Percentiles rank a stretch among this genome's conserved stretches.
phyloP scores from a whole-genome alignment of 768 basidiomycete species.

The Mycena vitilis region DNA sequence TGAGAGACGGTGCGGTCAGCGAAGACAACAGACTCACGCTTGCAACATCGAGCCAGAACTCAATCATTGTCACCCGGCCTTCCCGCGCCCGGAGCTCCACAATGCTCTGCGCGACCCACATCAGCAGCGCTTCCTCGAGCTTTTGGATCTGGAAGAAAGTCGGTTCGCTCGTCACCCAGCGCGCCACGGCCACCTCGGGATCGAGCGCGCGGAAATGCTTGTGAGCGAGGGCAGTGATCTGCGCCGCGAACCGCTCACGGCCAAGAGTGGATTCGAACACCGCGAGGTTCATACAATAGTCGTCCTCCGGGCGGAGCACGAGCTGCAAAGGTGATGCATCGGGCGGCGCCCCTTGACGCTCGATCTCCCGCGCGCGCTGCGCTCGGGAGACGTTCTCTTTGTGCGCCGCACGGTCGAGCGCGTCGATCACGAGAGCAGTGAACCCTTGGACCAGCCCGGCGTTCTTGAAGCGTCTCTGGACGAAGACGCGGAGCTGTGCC shows the following conservation, averaged over 20 bases:
- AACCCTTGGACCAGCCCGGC: constrained; percentile 44
- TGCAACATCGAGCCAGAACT: constrained; percentile 61
- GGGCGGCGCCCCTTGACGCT: constrained; percentile 35
- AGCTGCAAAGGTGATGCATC: constrained; percentile 37
- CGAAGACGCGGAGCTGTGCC: constrained; percentile 42
- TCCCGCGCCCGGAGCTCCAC: constrained; percentile 35
- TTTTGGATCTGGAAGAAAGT: constrained; percentile 41
- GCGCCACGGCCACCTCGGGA: constrained; percentile 55
- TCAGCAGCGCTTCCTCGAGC: constrained; percentile 42
- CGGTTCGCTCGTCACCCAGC: constrained; percentile 51
- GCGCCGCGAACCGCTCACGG: constrained; percentile 56
- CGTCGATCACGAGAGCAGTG: constrained; percentile 42
- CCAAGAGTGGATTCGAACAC: constrained; percentile 51
- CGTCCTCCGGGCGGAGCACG: constrained; percentile 42
- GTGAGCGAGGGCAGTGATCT: constrained; percentile 55
- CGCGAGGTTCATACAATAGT: constrained; percentile 44
- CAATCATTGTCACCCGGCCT: constrained; percentile 45
- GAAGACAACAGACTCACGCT: constrained; percentile 45
- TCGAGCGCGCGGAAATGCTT: constrained; percentile 53
- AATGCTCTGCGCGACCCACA: constrained; percentile 55
- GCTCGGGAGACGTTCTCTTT: constrained; percentile 17
- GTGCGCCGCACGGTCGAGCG: constrained; percentile 40
- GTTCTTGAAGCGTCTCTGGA: constrained; percentile 38
- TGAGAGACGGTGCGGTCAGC: background rate
- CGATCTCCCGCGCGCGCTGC: constrained; percentile 19